phyloP scores from a whole-genome alignment of 176 grass and related monocot species.

The Carex kokanica region DNA sequence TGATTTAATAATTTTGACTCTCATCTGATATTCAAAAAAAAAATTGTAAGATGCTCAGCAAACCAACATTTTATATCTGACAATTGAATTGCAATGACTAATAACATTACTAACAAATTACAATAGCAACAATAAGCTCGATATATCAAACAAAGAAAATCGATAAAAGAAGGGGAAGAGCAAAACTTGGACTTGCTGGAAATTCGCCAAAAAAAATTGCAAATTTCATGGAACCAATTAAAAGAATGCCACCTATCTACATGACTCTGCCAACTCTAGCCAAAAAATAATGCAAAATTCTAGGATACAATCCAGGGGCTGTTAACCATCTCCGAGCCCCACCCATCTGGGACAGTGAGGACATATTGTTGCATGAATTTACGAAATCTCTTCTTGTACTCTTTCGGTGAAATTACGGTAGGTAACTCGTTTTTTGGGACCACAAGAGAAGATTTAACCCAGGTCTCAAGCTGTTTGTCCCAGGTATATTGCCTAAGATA shows the following conservation, averaged over 20 bases:
- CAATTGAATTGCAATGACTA: neutral
- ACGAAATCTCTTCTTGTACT: slow-evolving; percentile 78
- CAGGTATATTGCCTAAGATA: slow-evolving; percentile 86
- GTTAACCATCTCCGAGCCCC: slow-evolving; percentile 32
- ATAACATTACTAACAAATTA: slow-evolving; percentile 8
- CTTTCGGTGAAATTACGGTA: slow-evolving; percentile 76
- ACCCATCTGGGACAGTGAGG: slow-evolving; percentile 54
- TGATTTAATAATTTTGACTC: neutral
- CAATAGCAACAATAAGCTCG: neutral
- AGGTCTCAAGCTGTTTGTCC: slow-evolving; percentile 94
- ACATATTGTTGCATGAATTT: slow-evolving; percentile 64
- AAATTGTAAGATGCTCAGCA: neutral
- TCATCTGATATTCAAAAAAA: neutral
- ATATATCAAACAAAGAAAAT: neutral
- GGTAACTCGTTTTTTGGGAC: slow-evolving; percentile 76
- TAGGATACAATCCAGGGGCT: slow-evolving; percentile 10
- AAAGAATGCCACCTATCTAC: slow-evolving; percentile 22
- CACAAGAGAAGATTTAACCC: slow-evolving; percentile 82
- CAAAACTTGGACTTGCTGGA: neutral
- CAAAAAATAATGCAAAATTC: slow-evolving; percentile 11
- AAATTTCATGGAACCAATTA: slow-evolving; percentile 11
- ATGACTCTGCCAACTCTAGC: neutral
- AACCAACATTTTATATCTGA: neutral
- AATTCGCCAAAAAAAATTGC: slow-evolving; percentile 39
- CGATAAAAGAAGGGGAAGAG: neutral